phyloP scores from a whole-genome alignment of 768 basidiomycete genomes.

The Collybia sordida region DNA sequence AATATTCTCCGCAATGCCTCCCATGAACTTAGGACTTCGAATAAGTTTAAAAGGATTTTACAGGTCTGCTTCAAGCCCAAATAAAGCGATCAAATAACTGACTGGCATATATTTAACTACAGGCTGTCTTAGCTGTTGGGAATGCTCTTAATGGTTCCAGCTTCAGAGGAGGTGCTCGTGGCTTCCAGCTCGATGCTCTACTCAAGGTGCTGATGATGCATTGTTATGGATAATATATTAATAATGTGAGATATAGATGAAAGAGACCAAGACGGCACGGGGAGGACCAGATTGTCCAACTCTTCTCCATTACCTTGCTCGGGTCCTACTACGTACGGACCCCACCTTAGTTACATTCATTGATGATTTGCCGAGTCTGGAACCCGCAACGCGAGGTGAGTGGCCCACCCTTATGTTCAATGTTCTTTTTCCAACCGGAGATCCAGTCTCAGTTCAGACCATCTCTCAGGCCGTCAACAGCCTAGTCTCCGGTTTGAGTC shows the following conservation, averaged over 20 bases:
- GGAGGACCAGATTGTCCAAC: conserved; percentile 76
- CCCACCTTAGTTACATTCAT: conserved; percentile 67
- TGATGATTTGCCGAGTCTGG: conserved; percentile 78
- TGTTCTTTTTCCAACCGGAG: too few species aligned
- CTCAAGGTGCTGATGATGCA: conserved; percentile 56
- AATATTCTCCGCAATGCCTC: conserved; percentile 71
- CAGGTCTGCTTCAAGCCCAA: conserved; percentile 41
- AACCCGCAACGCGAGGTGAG: conserved; percentile 80
- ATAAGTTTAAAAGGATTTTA: conserved; percentile 66
- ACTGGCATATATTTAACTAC: not conserved
- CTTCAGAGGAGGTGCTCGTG: conserved; percentile 80
- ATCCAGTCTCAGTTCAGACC: conserved; percentile 65
- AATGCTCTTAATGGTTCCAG: conserved; percentile 82
- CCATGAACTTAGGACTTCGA: conserved; percentile 62
- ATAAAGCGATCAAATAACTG: not conserved
- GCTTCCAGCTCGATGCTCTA: conserved; percentile 82
- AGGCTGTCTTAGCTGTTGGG: conserved; percentile 77
- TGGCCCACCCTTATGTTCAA: not conserved
- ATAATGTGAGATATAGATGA: conserved; percentile 48
- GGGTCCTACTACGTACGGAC: conserved; percentile 67
- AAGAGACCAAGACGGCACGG: conserved; percentile 78
- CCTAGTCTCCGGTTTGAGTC: conserved; percentile 54
- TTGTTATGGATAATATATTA: too few species aligned
- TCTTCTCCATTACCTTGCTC: conserved; percentile 87
- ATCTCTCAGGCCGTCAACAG: conserved; percentile 58